Evolutionary conservation across 2,329 filamentous ascomycete species (phyloP), one percentile per base, ranked within the genome.

Genomic region (Albophoma yamanashiensis): DNA sequence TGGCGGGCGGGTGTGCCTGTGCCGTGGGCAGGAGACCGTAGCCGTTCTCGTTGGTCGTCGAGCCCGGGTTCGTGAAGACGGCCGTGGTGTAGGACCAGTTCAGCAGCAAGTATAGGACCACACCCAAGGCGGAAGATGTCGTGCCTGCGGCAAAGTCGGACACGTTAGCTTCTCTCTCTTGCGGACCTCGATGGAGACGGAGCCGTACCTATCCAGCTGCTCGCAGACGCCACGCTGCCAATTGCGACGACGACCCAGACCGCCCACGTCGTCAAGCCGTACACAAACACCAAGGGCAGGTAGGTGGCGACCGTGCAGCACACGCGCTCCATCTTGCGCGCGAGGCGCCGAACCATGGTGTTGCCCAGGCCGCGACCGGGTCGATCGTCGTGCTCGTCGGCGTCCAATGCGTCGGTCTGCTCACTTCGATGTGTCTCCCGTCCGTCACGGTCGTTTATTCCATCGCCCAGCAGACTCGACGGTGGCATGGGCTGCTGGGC

Each of bases 41-140:
- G 66, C 87, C 88, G 70, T 81, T 75, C 61, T 80, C 77, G 70
- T 80, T 82, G 39, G 82, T 86, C 31, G 85, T 87, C 69, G 82
- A 85, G 53, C 94, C 94, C 7, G 94, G 93, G 64, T 89, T 85
- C 31, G 91, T 96, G 76, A 97, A 97, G 64, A 97, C 93, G 68
- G 94, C 94, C 53, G 88, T 87, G 1, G 91, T 94, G 76, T 99
- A 99, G 68, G 84, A 93, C 82, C 88, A 89, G 73, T 94, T 93
- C 63, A 95, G 85, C 68, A 96, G 79, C 59, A 84, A 65, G 69
- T 92, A 97, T 62, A 97, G 81, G 40, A 82, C 61, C 63, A 93
- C 72, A 55, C 88, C 91, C 58, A 90, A 70, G 47, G 82, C 70
- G 12, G 89, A 89, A 2, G 81, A 77, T 6, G 74, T 73, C 14